Evolutionary conservation across 1,139 yeast genomes (phyloP), one percentile per base, ranked within the genome.

Genomic region (Sugiyamaella sp.): DNA sequence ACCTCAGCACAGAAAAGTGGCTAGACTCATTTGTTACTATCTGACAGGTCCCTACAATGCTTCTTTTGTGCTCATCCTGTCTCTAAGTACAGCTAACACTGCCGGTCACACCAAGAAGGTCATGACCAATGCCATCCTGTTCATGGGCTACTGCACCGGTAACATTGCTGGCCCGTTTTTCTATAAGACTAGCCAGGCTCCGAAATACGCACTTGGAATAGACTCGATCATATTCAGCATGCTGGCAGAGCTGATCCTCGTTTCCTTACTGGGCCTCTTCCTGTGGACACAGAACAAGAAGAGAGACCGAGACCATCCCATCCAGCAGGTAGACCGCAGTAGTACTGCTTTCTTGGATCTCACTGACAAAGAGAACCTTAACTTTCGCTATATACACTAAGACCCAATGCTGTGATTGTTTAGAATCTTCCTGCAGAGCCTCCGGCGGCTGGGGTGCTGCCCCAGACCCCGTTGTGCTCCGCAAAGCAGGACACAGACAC

Each of bases 311-410:
- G 38, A 39, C 2, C 12, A 17, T 17, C 44, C 50, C 17, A 16
- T 39, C 17, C 25, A 38, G 4, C 21, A 12, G 4, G 40, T 20
- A 10, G 40, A 52, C 37, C 48, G 39, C 39, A n/a, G 51, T 41
- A 24, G 41, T 42, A 41, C 40, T 17, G 81, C 81, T 58, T 80
- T 79, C 61, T 79, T 78, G 56, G 89, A 85, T 64, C 68, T 82
- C 66, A 84, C 89, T 1, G 89, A 85, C 61, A 73, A 73, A 50
- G 82, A 84, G 65, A 85, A 85, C 64, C 80, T 78, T 12, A 76
- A 75, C 58, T 84, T 85, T 65, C 75, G 89, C 61, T 85, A 85
- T 48, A 58, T 63, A 25, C 62, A 56, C 45, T 61, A 57, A n/a
- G n/a, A n/a, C n/a, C n/a, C n/a, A n/a, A n/a, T n/a, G n/a, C n/a